Evolutionary conservation across 805 yeast species (phyloP).

Genomic region (Trichomonascus vanleenenianus): DNA sequence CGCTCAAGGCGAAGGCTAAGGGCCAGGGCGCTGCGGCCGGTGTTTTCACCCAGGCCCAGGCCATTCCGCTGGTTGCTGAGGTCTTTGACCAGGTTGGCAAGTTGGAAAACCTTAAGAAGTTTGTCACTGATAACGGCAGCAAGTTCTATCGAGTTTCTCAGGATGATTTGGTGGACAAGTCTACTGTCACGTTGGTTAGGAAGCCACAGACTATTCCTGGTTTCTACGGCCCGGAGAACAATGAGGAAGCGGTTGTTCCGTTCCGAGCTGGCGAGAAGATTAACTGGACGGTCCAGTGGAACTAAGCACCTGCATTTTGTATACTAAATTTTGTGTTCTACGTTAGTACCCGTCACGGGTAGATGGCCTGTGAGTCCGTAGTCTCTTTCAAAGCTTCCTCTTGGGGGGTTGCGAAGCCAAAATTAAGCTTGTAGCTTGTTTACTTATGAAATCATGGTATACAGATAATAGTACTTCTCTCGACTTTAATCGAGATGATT

Average conservation of each 20-base stretch:
- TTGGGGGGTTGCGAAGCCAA: no score
- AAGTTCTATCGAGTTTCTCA: slow-evolving; percentile 56
- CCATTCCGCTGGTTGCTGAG: slow-evolving; percentile 77
- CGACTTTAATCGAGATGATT: no score
- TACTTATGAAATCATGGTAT: no score
- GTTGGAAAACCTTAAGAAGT: slow-evolving; percentile 58
- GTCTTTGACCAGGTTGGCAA: slow-evolving; percentile 62
- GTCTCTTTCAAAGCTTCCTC: no score
- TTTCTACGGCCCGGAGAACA: slow-evolving; percentile 33
- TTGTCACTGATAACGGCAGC: slow-evolving; percentile 70
- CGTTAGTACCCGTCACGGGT: no score
- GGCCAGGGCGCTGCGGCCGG: slow-evolving; percentile 95
- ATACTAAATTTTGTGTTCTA: not conserved
- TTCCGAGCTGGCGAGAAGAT: slow-evolving; percentile 76
- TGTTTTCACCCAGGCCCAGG: slow-evolving; percentile 83
- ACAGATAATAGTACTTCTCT: no score
- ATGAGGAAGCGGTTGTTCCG: slow-evolving; percentile 60
- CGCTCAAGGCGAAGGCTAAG: slow-evolving; percentile 65
- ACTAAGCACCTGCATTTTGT: not conserved
- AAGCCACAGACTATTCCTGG: slow-evolving; percentile 52
- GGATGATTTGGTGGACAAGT: slow-evolving; percentile 39
- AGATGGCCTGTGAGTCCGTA: no score
- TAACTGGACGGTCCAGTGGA: slow-evolving; percentile 72
- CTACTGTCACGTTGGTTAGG: slow-evolving; percentile 43
- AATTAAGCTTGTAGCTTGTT: no score